Evolutionary conservation across 306 rosid genomes (phyloP), one percentile per base, ranked within the genome.

Genomic region (Astragalus glycyphyllos): DNA sequence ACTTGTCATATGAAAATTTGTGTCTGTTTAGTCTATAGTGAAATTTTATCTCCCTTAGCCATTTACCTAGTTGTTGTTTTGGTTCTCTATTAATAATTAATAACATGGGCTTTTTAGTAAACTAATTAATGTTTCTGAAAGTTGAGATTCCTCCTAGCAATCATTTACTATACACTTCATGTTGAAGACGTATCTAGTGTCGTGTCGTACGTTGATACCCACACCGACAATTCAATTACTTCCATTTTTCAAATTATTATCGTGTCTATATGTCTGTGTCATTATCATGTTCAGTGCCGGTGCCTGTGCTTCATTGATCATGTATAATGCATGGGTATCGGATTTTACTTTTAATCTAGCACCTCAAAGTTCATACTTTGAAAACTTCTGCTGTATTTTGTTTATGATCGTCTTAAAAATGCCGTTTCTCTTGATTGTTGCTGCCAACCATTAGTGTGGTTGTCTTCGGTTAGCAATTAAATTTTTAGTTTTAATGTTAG

Each of bases 341-440:
- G 4, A 8, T 47, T 34, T 59, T 50, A 7, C 42, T 59, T 38
- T 13, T 15, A 40, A 29, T 48, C 47, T 23, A 38, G 37, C 60
- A 31, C 50, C 32, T 40, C 70, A 45, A 49, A 5, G 32, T 65
- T 50, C 54, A 9, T 6, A 26, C 11, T 56, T 55, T 11, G 57
- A 49, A 48, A 11, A 1, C 4, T 0, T 47, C 23, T 48, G 8
- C 15, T 47, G 8, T 58, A 7, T 68, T 68, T 76, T 8, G 13
- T 14, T 58, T 48, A 48, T 37, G 16, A 48, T 16, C 8, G 4
- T 61, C 44, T 7, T 68, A 31, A 17, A 41, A 12, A 16, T 44
- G 47, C n/a, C 40, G 50, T 49, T 76, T 68, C 20, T 40, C 70
- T 68, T 68, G 56, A 41, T 50, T 40, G 70, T 50, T 40, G 70